Conservation (phyloP, 441 rosid species). For the Brassica balearica region DNA sequence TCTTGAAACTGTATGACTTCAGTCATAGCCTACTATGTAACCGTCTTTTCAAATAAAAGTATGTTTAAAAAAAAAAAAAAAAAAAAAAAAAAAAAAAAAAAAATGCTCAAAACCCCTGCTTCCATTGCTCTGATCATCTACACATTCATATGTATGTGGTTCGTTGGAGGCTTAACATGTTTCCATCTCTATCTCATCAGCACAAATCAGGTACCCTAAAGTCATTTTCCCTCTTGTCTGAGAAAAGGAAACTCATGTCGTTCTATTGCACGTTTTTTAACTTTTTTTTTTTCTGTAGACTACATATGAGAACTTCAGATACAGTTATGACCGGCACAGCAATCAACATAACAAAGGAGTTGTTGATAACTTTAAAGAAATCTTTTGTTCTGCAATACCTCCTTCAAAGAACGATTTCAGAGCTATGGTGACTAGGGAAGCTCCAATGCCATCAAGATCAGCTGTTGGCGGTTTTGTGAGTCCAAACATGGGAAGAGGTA, state of each 20-base stretch:
- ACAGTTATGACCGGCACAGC: conserved; percentile 46
- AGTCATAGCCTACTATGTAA: no score
- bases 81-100: no score
- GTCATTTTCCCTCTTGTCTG: neutral
- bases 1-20: no score
- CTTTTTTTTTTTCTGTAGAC: conserved; percentile 54
- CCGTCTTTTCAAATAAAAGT: no score
- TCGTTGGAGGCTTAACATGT: conserved; percentile 69
- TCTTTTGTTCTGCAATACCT: conserved; percentile 56
- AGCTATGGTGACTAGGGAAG: conserved; percentile 50
- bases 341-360: conserved; percentile 62
- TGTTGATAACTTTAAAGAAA: conserved; percentile 59
- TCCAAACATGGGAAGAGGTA: conserved; percentile 79
- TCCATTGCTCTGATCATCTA: conserved; percentile 62
- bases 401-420: conserved; percentile 62
- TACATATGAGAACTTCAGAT: conserved; percentile 67
- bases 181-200: conserved; percentile 71
- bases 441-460: conserved; percentile 55
- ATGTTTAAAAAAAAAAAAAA: no score
- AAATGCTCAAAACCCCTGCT: conserved; percentile 59
- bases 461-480: conserved; percentile 73
- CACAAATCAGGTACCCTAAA: conserved; percentile 63
- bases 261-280: neutral
- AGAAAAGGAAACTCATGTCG: neutral
- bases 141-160: conserved; percentile 61